Evolutionary conservation across 495 filamentous ascomycete genomes (phyloP), one percentile per base, ranked within the genome.

Genomic region (Thermochaetoides thermophila): DNA sequence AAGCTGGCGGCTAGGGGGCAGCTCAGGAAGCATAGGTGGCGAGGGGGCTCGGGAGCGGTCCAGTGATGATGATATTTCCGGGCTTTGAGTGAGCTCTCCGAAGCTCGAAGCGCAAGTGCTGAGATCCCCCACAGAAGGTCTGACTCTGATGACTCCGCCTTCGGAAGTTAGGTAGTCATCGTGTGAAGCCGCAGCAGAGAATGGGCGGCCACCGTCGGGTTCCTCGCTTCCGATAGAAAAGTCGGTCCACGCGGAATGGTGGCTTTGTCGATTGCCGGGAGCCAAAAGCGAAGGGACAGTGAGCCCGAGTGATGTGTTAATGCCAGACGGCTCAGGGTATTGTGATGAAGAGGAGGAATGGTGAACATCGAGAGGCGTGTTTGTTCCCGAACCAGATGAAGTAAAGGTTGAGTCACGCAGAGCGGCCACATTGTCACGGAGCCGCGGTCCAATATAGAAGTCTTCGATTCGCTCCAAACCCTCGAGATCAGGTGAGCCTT

Each of bases 231-330:
- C 64, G 26, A 72, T 52, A 1, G 68, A 67, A 36, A 62, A 63
- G 50, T 72, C 65, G n/a, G 68, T 72, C 68, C 68, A 72, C 10
- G 57, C 49, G 9, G 67, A 67, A 16, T 59, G 54, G 20, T 64
- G 57, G 36, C 68, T 72, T 14, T 53, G 43, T n/a, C 65, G 59
- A 38, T 67, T 63, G 30, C 51, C 50, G 5, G 61, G 62, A 6
- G 54, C 49, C 5, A 61, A 53, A 20, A 60, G 55, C 25, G 51
- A 53, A 18, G 63, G 63, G 7, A 66, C 52, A 3, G 49, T 45
- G 19, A 67, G 42, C 27, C 48, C 60, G 42, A 52, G 53, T 17
- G 51, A 49, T 28, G 42, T 42, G 23, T 49, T 48, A 9, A 36
- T n/a, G n/a, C n/a, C n/a, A n/a, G n/a, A n/a, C n/a, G n/a, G n/a